Percentiles rank a stretch among this genome's conserved stretches.
Conservation (phyloP, 192 early-diverging fungal genomes). For the Entomortierella beljakovae region DNA sequence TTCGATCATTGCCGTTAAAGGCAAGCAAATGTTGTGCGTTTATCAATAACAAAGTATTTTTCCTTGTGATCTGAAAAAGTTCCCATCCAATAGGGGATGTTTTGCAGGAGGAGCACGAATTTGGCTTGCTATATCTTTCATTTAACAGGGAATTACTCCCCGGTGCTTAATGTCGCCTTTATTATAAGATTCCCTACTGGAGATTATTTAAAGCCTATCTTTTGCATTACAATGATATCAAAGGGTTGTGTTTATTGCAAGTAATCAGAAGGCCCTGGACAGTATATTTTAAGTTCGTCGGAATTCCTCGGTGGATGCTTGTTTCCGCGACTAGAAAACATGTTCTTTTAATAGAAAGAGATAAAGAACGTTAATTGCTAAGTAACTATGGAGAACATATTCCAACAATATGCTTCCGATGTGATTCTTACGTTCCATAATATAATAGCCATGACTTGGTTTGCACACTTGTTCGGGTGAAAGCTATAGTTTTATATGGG, state of each 20-base stretch:
- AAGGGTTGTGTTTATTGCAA: constrained; percentile 27
- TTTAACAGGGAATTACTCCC: too few species aligned
- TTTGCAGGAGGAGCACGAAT: too few species aligned
- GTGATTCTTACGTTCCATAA: constrained; percentile 63
- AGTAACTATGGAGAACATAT: background rate
- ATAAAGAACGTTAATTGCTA: background rate
- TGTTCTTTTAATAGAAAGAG: constrained; percentile 46
- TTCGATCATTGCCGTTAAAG: constrained; percentile 32
- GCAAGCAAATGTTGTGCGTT: constrained; percentile 16
- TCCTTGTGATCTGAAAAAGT: too few species aligned
- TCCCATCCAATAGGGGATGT: constrained; percentile 21
- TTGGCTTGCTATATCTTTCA: too few species aligned
- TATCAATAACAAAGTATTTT: too few species aligned
- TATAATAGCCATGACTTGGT: constrained; percentile 63
- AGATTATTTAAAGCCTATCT: too few species aligned
- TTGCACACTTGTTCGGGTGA: constrained; percentile 68
- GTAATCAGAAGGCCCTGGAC: constrained; percentile 54
- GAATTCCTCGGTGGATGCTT: constrained; percentile 49
- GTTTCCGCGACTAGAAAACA: constrained; percentile 54
- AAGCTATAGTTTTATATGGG: constrained; percentile 46
- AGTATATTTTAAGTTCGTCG: constrained; percentile 50
- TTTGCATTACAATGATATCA: too few species aligned
- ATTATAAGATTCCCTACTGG: too few species aligned
- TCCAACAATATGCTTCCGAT: background rate
- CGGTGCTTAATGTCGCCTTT: too few species aligned